Base-by-base conservation (phyloP, 2,329 filamentous ascomycete genomes). In the Pyricularia grisea region DNA sequence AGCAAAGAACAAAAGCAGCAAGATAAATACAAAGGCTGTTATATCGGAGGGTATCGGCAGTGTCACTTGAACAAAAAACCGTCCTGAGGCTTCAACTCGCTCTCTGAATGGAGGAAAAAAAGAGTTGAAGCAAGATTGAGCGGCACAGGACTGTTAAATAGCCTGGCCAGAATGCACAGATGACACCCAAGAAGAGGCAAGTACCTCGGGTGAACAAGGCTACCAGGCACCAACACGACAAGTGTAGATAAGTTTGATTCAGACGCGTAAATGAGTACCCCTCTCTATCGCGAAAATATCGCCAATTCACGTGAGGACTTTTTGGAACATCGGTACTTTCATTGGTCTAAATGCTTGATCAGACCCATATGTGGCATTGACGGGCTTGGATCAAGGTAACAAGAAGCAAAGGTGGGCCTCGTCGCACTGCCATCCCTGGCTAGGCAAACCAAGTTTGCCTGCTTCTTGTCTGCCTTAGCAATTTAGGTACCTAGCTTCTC, bases 111-210 rank as follows among this genome's bases (percentile, higher is more conserved):
- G 17, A 33, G 27, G 17, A 55, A 27, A 31, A 10, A 28, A 23
- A 36, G 12, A 12, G 11, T 28, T n/a, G 42, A 7, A 23, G 12
- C 17, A n/a, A 50, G 17, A 27, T 42, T 30, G 27, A 58, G 66
- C 42, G 66, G 25, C 33, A 17, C 66, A 58, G 20, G 36, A 55
- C 66, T 58, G n/a, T 67, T 67, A 67, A 31, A 27, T 67, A 67
- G 36, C 23, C 60, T 28, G 23, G 27, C 17, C 42, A 27, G 14
- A 27, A 61, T 28, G 42, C 25, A n/a, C 66, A 50, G n/a, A 17
- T 36, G 66, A 33, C 25, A 42, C 36, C 23, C 42, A 67, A 33
- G 66, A 28, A 70, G 68, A 68, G 69, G 72, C 71, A 71, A 72
- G 66, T 61, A 68, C 28, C 68, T 69, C 72, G 72, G 25, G 55